A percentile compares a stretch with the other conserved stretches of the same genome.
These are phyloP conservation scores for Gynochthodes officinalis DNA, from an alignment of 257 asterid genomes.

Conservation along the genomic window DNA sequence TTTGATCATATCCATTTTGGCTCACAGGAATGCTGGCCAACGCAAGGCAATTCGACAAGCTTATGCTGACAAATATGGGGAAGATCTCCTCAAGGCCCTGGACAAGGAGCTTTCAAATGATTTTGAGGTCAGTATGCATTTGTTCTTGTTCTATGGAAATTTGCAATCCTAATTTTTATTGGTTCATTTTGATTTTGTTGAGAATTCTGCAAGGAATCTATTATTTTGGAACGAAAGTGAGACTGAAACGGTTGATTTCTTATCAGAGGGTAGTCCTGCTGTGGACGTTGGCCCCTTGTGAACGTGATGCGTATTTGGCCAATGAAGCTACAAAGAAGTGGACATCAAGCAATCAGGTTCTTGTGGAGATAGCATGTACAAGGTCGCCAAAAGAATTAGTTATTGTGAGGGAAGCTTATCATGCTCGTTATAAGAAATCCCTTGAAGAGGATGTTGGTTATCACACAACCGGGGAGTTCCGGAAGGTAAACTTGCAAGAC, in stretches of 20 bases:
- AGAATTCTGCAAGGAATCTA: background rate
- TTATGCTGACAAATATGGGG: slow-evolving; percentile 70
- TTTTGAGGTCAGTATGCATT: slow-evolving; percentile 56
- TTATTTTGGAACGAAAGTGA: background rate
- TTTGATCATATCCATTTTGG: slow-evolving; percentile 86
- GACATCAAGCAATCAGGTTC: slow-evolving; percentile 69
- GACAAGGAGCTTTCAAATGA: slow-evolving; percentile 75
- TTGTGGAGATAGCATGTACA: slow-evolving; percentile 82
- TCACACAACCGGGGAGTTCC: slow-evolving; percentile 78
- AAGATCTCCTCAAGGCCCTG: slow-evolving; percentile 79
- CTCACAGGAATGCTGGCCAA: slow-evolving; percentile 74
- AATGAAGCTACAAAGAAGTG: slow-evolving; percentile 71
- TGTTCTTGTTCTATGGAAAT: background rate
- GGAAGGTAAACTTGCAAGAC: slow-evolving; percentile 47
- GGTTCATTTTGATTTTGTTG: background rate
- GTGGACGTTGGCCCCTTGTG: slow-evolving; percentile 72
- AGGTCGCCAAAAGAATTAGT: slow-evolving; percentile 73
- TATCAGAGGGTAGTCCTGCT: slow-evolving; percentile 55
- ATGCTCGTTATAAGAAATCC: slow-evolving; percentile 72
- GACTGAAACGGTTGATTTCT: slow-evolving; percentile 7
- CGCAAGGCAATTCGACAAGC: slow-evolving; percentile 54
- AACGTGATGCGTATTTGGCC: slow-evolving; percentile 81
- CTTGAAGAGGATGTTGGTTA: slow-evolving; percentile 87
- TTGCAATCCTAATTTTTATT: background rate
- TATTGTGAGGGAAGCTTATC: slow-evolving; percentile 76